phyloP scores from a whole-genome alignment of 2,329 filamentous ascomycete species.

The Aspergillus sojae region DNA sequence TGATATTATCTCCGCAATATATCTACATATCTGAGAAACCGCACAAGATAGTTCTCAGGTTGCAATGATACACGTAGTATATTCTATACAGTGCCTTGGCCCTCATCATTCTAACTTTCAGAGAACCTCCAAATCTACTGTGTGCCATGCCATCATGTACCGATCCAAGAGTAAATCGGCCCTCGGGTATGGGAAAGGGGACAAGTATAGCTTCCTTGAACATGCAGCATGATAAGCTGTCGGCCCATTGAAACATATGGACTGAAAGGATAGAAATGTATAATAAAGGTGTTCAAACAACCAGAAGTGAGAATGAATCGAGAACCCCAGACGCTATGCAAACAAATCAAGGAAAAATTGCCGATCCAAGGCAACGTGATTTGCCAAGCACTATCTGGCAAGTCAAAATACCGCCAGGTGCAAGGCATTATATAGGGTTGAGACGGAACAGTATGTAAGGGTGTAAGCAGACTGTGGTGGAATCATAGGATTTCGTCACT shows the following conservation, averaged over 20 bases:
- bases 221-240: conserved; percentile 10
- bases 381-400: conserved; percentile 18
- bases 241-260: conserved; percentile 6
- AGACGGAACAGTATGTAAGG: conserved; percentile 12
- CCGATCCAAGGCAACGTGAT: conserved; percentile 20
- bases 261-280: conserved; percentile 17
- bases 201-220: background rate
- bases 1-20: conserved; percentile 1
- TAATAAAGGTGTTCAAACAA: conserved; percentile 5
- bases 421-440: conserved; percentile 23
- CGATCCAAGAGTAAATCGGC: background rate
- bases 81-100: background rate
- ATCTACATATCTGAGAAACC: background rate
- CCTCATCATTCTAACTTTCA: background rate
- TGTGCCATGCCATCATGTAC: conserved; percentile 1
- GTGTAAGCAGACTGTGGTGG: conserved; percentile 12
- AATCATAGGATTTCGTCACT: conserved; percentile 11
- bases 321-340: conserved; percentile 43
- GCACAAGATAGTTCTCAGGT: background rate
- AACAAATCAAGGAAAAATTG: conserved; percentile 33
- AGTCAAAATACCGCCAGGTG: conserved; percentile 12
- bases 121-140: background rate
- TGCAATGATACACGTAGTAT: background rate
- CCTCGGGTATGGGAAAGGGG: background rate
- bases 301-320: conserved; percentile 22